Conservation (phyloP, 2,329 filamentous ascomycete genomes). For the Neofusicoccum cordaticola region DNA sequence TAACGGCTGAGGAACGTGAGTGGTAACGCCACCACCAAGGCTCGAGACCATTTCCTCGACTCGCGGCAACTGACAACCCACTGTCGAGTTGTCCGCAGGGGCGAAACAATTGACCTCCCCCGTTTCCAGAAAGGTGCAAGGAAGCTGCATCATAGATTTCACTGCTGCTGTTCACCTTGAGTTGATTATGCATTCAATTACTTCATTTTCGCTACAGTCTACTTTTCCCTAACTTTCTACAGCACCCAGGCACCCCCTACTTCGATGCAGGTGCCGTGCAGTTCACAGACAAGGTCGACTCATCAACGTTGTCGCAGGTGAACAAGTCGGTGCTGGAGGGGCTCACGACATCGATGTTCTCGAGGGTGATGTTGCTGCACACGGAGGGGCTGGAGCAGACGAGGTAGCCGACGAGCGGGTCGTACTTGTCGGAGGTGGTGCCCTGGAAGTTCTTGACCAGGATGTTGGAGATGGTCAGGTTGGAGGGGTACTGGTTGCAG, state of each 20-base stretch:
- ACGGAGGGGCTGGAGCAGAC: slow-evolving; percentile 47
- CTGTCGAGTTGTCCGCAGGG: too few species aligned
- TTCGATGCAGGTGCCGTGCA: not conserved
- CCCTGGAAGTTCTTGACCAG: slow-evolving; percentile 57
- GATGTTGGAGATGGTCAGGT: slow-evolving; percentile 55
- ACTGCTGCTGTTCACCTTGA: too few species aligned
- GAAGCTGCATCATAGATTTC: too few species aligned
- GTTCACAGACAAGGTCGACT: slow-evolving; percentile 1
- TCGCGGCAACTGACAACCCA: too few species aligned
- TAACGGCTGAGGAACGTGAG: too few species aligned
- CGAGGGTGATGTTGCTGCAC: slow-evolving; percentile 53
- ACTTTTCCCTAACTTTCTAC: too few species aligned
- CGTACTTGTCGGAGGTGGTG: slow-evolving; percentile 47
- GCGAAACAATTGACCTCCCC: too few species aligned
- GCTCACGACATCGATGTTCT: slow-evolving; percentile 54
- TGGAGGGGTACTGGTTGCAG: slow-evolving; percentile 58
- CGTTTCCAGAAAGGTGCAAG: too few species aligned
- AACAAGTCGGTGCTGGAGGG: slow-evolving; percentile 12
- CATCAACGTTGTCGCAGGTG: slow-evolving; percentile 11
- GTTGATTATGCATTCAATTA: too few species aligned
- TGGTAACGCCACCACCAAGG: too few species aligned
- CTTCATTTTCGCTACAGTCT: too few species aligned
- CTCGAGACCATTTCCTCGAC: too few species aligned
- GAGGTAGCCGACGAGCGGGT: slow-evolving; percentile 43
- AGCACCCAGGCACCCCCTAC: not conserved